Conservation (phyloP, 768 basidiomycete genomes). For the Exsudoporus frostii region DNA sequence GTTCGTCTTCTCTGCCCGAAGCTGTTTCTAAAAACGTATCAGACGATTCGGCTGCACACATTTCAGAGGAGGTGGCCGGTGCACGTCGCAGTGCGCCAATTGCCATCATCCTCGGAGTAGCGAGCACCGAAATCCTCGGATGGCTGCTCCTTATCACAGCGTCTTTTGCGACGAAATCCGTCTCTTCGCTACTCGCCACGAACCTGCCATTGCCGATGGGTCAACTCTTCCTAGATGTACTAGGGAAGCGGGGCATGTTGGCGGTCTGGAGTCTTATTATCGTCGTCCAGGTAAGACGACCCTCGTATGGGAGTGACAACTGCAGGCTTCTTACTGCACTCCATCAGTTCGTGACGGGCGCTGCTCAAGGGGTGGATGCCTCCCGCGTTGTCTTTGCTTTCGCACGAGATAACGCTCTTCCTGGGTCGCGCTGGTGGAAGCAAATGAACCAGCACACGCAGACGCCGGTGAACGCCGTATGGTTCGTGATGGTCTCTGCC, state of each 20-base stretch:
- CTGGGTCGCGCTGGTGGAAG: conserved; percentile 71
- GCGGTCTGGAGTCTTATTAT: conserved; percentile 70
- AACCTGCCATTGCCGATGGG: conserved; percentile 66
- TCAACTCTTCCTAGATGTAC: conserved; percentile 60
- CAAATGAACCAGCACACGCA: conserved; percentile 54
- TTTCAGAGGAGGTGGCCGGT: conserved; percentile 67
- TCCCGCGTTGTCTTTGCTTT: conserved; percentile 76
- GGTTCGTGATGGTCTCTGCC: conserved; percentile 61
- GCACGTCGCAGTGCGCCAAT: conserved; percentile 64
- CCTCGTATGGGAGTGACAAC: no score
- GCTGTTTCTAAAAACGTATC: neutral
- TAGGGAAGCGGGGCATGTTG: conserved; percentile 71
- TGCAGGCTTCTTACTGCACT: neutral
- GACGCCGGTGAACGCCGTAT: conserved; percentile 74
- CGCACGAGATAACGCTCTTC: conserved; percentile 69
- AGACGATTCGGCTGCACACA: conserved; percentile 78
- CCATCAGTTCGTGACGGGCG: conserved; percentile 63
- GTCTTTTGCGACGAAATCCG: conserved; percentile 60
- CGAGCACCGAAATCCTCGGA: conserved; percentile 55
- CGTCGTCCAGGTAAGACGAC: conserved; percentile 48
- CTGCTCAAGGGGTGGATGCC: conserved; percentile 72
- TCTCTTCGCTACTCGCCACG: conserved; percentile 46
- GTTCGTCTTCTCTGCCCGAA: neutral
- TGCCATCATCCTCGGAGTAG: conserved; percentile 65
- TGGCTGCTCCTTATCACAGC: conserved; percentile 66